Conservation (phyloP, 2,329 filamentous ascomycete genomes). For the Beauveria sp. region DNA sequence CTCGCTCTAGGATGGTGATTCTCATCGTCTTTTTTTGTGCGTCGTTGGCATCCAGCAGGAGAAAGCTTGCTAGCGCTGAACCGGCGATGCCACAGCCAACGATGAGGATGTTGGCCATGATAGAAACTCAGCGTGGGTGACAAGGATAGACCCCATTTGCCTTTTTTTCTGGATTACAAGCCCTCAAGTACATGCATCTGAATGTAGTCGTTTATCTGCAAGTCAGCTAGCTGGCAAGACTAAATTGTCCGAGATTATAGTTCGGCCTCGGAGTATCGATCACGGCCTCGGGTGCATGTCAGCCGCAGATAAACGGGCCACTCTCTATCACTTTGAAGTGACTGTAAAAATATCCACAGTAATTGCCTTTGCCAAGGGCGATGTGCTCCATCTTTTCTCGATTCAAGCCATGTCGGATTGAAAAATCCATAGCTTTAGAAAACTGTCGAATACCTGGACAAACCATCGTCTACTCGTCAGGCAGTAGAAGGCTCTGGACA, state of each 20-base stretch:
- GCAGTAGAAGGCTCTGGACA: too few species aligned
- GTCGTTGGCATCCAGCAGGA: slow-evolving; percentile 22
- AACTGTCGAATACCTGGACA: too few species aligned
- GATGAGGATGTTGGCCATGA: slow-evolving; percentile 32
- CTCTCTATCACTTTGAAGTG: too few species aligned
- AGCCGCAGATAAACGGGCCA: not conserved
- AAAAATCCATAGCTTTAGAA: too few species aligned
- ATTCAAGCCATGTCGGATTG: too few species aligned
- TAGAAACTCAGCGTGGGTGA: not conserved
- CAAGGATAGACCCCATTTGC: not conserved
- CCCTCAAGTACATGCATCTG: not conserved
- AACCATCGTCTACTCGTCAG: too few species aligned
- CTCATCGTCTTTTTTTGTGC: slow-evolving; percentile 15
- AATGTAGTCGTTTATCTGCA: not conserved
- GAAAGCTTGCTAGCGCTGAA: slow-evolving; percentile 33
- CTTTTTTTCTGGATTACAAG: not conserved
- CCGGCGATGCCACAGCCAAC: slow-evolving; percentile 38
- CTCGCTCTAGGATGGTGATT: slow-evolving; percentile 38
- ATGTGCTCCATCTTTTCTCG: too few species aligned
- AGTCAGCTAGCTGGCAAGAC: not conserved
- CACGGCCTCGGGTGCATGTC: not conserved
- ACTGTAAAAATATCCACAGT: too few species aligned
- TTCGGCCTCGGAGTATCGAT: not conserved
- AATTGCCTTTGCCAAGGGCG: too few species aligned
- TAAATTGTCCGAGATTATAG: not conserved